Conservation (phyloP, 441 rosid species). For the Viola pubescens region DNA sequence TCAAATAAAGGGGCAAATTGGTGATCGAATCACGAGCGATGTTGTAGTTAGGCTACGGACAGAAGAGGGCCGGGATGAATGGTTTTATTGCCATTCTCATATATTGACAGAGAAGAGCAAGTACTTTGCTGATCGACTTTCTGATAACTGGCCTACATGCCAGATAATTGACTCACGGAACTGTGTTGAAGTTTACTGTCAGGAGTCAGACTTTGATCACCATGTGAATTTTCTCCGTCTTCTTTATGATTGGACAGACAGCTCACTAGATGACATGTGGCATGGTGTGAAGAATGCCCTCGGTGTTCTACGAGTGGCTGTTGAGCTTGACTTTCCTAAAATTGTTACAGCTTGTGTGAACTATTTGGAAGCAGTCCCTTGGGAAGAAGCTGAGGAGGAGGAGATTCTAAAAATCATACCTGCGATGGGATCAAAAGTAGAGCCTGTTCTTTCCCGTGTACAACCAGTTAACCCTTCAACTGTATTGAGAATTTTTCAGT, state of each 20-base stretch:
- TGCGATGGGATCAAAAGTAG: slow-evolving; percentile 53
- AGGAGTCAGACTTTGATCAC: slow-evolving; percentile 66
- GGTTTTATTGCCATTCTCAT: slow-evolving; percentile 81
- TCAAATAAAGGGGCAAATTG: slow-evolving; percentile 46
- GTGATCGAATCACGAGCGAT: slow-evolving; percentile 78
- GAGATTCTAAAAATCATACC: slow-evolving; percentile 70
- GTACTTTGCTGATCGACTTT: slow-evolving; percentile 82
- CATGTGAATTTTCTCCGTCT: slow-evolving; percentile 70
- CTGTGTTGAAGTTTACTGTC: slow-evolving; percentile 80
- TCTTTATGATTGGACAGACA: slow-evolving; percentile 44
- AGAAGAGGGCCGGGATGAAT: slow-evolving; percentile 70
- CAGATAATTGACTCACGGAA: slow-evolving; percentile 87
- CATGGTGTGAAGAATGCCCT: slow-evolving; percentile 73
- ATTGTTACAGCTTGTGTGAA: slow-evolving; percentile 59
- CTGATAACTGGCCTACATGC: slow-evolving; percentile 88
- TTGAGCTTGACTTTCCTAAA: slow-evolving; percentile 53
- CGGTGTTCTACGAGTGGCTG: slow-evolving; percentile 70
- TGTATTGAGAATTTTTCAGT: slow-evolving; percentile 44
- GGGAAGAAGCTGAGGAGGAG: slow-evolving; percentile 96
- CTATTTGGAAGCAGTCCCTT: slow-evolving; percentile 92
- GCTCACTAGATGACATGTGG: slow-evolving; percentile 49
- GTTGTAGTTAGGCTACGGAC: slow-evolving; percentile 81
- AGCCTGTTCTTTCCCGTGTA: slow-evolving; percentile 70
- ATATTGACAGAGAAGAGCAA: slow-evolving; percentile 61
- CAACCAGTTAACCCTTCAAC: slow-evolving; percentile 62